Evolutionary conservation across 768 basidiomycete genomes (phyloP), one percentile per base, ranked within the genome.

Genomic region (Cantharellus anzutake): DNA sequence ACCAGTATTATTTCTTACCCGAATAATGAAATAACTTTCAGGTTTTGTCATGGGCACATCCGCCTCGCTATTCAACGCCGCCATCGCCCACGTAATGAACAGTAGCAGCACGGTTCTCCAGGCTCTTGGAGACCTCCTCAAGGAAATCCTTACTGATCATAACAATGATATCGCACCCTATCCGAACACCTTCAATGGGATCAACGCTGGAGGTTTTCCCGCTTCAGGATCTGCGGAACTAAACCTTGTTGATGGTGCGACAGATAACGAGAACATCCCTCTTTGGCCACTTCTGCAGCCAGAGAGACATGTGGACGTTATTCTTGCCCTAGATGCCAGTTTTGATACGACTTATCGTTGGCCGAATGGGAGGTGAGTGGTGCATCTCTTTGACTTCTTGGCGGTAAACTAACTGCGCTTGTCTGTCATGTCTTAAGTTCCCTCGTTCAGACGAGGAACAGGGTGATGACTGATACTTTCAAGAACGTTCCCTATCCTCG

Each of bases 41-140:
- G 52, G 56, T 34, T 73, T 70, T 55, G 63, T 70, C 42, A 67
- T 70, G 50, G 72, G 71, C 4, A 71, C 70, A 2, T 70, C 70
- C 0, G 41, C 38, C 5, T 41, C 38, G 5, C 41, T 57, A 5
- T 57, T 57, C 56, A 57, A 57, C 41, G 41, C 11, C 35, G 11
- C 35, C 11, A 55, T 55, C 35, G 7, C 7, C 11, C 1, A 11
- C 14, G 14, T 55, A 11, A 11, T 55, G 7, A 55, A 11, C 11
- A 11, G 11, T 37, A 55, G 38, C 35, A 11, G 11, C 52, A 11
- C 11, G 11, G 14, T 55, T 7, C 11, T 7, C 11, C 14, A 37
- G 14, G 7, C 35, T 7, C 52, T 55, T 7, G 52, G 52, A 11
- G 11, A 11, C 35, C 52, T 55, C 35, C 14, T 37, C 52, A 55